phyloP scores from a whole-genome alignment of 2,329 filamentous ascomycete species.

The Whalleya microplaca region DNA sequence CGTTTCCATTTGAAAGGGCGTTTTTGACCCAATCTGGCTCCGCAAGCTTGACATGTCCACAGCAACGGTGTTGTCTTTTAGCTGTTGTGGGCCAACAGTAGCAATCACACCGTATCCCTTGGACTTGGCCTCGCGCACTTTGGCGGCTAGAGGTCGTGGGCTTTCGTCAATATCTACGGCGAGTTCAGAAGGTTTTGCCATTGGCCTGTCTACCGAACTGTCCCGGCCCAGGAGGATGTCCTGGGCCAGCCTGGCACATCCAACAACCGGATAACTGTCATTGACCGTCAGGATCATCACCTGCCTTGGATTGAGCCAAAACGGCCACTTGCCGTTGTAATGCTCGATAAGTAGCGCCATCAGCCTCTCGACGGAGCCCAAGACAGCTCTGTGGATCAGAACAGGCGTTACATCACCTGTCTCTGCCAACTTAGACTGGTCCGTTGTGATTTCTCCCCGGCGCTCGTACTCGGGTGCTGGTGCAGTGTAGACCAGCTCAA shows the following conservation, averaged over 20 bases:
- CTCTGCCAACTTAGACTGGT: conserved; percentile 51
- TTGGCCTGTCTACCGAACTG: conserved; percentile 40
- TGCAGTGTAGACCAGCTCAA: conserved; percentile 74
- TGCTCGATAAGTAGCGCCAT: conserved; percentile 86
- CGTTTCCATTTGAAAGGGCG: conserved; percentile 45
- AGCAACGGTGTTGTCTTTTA: conserved; percentile 60
- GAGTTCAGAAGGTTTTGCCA: conserved; percentile 62
- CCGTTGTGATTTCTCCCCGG: conserved; percentile 52
- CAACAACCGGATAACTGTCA: conserved; percentile 56
- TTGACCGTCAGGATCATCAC: conserved; percentile 76
- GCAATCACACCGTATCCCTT: conserved; percentile 76
- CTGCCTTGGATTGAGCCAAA: conserved; percentile 85
- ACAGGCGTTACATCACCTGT: conserved; percentile 71
- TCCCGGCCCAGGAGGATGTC: conserved; percentile 55
- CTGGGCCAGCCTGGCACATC: conserved; percentile 51
- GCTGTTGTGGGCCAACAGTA: conserved; percentile 70
- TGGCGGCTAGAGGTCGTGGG: conserved; percentile 65
- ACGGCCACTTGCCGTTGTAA: conserved; percentile 79
- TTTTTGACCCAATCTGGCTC: conserved; percentile 3
- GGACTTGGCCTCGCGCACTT: conserved; percentile 71
- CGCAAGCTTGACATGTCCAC: conserved; percentile 46
- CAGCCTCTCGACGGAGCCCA: conserved; percentile 82
- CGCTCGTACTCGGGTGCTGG: conserved; percentile 67
- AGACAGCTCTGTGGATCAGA: conserved; percentile 81
- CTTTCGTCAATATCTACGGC: conserved; percentile 72